Conservation (phyloP, 345 rosid genomes). For the Rhodamnia argentea region DNA sequence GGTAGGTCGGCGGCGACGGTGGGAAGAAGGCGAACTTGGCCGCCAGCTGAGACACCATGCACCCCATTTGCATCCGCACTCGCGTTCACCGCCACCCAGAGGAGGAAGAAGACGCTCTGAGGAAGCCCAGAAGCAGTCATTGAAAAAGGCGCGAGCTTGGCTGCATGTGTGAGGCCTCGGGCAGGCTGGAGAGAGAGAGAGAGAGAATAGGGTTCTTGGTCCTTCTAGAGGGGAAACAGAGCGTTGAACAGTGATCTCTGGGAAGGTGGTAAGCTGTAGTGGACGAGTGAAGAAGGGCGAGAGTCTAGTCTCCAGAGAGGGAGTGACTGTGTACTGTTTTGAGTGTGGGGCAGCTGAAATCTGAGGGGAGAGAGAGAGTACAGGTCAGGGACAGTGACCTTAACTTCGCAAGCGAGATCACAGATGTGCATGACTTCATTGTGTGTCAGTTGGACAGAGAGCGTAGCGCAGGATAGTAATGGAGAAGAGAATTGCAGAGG, state of each 20-base stretch:
- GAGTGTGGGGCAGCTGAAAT: not conserved
- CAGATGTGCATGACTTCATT: conserved; percentile 16
- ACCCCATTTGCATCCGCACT: conserved; percentile 60
- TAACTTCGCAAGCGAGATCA: not conserved
- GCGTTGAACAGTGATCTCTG: not conserved
- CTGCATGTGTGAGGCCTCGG: conserved; percentile 6
- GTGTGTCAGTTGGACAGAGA: not conserved
- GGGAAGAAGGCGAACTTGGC: conserved; percentile 97
- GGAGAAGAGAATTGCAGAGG: not conserved
- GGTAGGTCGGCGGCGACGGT: conserved; percentile 93
- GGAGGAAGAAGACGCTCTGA: not conserved
- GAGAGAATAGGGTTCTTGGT: not conserved
- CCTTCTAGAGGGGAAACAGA: not conserved
- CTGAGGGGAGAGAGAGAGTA: not conserved
- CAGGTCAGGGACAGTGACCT: not conserved
- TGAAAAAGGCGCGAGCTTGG: conserved; percentile 14
- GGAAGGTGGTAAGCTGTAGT: not conserved
- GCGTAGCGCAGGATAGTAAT: not conserved
- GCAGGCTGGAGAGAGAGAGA: not conserved
- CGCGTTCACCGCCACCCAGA: not conserved
- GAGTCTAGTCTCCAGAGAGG: not conserved
- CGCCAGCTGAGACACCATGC: conserved; percentile 86
- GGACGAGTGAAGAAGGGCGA: not conserved
- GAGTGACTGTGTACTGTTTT: not conserved
- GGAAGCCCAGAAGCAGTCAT: conserved; percentile 18